Evolutionary conservation across 139 green algal species (phyloP).

Genomic region (Volvox reticuliferus): DNA sequence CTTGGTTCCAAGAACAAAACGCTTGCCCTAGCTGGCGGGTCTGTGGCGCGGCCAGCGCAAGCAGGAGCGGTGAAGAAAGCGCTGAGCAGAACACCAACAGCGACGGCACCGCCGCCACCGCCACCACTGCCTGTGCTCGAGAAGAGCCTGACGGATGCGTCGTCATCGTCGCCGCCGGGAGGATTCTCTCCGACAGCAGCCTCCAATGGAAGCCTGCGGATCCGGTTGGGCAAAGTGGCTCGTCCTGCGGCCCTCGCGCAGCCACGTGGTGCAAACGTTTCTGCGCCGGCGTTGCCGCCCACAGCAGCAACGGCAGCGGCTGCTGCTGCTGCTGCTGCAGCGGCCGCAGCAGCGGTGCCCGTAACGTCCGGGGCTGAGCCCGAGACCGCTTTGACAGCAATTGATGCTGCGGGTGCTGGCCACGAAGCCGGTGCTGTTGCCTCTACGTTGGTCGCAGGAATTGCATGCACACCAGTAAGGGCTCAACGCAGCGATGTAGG

Average conservation of each 20-base stretch:
- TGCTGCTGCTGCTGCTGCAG: not conserved
- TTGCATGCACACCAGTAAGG: too few relatives aligned
- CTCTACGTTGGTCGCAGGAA: not conserved
- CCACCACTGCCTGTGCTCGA: not conserved
- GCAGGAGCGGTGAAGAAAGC: not conserved
- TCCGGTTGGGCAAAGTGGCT: slow-evolving; percentile 13
- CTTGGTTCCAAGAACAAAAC: not conserved
- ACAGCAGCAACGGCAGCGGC: not conserved
- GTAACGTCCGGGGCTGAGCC: not conserved
- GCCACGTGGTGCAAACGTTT: not conserved
- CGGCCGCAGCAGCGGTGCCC: not conserved
- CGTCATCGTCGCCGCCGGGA: not conserved
- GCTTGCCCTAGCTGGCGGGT: not conserved
- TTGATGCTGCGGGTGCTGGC: too few relatives aligned
- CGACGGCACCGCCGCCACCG: not conserved
- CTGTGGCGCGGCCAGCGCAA: not conserved
- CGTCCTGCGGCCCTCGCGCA: slow-evolving; percentile 1
- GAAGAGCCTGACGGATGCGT: not conserved
- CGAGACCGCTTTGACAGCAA: too few relatives aligned
- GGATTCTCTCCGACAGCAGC: not conserved
- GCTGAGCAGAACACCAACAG: not conserved
- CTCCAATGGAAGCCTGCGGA: not conserved
- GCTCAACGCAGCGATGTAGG: not conserved
- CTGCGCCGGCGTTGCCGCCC: slow-evolving; percentile 8
- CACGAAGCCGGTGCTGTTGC: too few relatives aligned